These are phyloP conservation scores for Cystobasidiaceae sp. DNA, from an alignment of 1,284 basidiomycete species.

Conservation along the genomic window DNA sequence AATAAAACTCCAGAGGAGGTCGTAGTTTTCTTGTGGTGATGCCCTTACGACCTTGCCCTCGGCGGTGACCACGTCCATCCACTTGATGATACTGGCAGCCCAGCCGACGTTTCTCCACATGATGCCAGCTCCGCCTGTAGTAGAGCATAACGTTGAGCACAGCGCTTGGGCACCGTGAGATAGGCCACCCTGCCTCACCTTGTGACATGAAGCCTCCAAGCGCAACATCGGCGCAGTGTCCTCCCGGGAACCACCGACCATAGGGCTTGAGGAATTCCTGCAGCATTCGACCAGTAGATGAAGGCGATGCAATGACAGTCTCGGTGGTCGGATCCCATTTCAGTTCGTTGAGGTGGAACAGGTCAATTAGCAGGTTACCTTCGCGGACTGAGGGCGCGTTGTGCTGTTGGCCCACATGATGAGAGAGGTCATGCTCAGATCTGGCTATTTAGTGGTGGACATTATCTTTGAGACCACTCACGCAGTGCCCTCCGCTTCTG, in stretches of 20 bases:
- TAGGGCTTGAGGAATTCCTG: neutral
- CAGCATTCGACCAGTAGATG: neutral
- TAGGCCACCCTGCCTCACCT: neutral
- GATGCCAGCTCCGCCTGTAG: neutral
- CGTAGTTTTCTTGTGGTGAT: conserved; percentile 31
- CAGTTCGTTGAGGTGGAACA: neutral
- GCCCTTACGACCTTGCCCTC: conserved; percentile 39
- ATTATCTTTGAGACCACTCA: neutral
- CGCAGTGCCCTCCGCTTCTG: conserved; percentile 1
- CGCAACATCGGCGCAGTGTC: conserved; percentile 1
- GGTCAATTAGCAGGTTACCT: neutral
- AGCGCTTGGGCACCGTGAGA: too few species aligned
- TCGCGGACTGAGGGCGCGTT: conserved; percentile 7
- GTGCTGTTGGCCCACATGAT: neutral
- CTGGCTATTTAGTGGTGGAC: neutral
- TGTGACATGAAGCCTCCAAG: neutral
- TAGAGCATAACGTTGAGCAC: too few species aligned
- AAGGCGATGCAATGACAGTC: neutral
- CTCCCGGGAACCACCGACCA: neutral
- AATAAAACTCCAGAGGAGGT: conserved; percentile 41
- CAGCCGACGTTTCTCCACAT: conserved; percentile 35
- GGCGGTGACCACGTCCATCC: conserved; percentile 43
- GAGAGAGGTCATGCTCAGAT: neutral
- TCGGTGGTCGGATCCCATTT: neutral
- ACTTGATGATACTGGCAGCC: conserved; percentile 41